These are phyloP conservation scores for Arabidopsis thaliana DNA, from an alignment of 345 rosid genomes.

Conservation along the genomic window DNA sequence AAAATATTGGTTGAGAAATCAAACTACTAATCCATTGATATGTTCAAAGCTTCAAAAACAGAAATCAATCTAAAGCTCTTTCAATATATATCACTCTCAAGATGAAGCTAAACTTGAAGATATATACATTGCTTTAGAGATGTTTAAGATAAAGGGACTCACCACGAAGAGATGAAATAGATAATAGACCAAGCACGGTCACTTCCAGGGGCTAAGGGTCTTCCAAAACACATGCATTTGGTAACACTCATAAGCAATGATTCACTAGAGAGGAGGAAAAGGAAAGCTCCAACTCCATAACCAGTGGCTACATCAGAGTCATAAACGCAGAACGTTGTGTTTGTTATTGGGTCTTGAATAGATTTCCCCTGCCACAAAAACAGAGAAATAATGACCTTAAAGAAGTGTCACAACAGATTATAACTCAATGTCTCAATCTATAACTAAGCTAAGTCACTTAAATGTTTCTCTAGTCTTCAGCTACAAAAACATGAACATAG, in stretches of 20 bases:
- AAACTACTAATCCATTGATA: background rate
- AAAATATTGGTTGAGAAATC: background rate
- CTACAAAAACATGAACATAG: slow-evolving; percentile 2
- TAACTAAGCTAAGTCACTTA: background rate
- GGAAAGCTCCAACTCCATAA: slow-evolving; percentile 91
- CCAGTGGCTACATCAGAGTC: slow-evolving; percentile 95
- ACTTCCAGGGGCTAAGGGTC: slow-evolving; percentile 79
- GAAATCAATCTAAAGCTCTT: background rate
- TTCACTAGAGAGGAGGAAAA: slow-evolving; percentile 89
- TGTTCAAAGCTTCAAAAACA: background rate
- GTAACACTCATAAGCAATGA: slow-evolving; percentile 91
- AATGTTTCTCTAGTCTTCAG: slow-evolving; percentile 8
- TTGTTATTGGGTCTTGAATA: slow-evolving; percentile 48
- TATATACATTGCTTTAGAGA: too few species aligned
- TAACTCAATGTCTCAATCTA: background rate
- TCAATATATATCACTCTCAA: background rate
- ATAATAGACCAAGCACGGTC: slow-evolving; percentile 96
- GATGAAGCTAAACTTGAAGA: background rate
- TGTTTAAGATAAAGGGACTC: slow-evolving; percentile 10
- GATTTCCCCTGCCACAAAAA: slow-evolving; percentile 63
- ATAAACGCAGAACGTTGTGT: slow-evolving; percentile 76
- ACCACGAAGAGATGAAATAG: slow-evolving; percentile 89
- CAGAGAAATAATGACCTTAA: background rate
- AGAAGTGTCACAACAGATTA: background rate
- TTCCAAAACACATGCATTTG: slow-evolving; percentile 94